Conservation (phyloP, 2,329 filamentous ascomycete species). For the Neonectria hederae region DNA sequence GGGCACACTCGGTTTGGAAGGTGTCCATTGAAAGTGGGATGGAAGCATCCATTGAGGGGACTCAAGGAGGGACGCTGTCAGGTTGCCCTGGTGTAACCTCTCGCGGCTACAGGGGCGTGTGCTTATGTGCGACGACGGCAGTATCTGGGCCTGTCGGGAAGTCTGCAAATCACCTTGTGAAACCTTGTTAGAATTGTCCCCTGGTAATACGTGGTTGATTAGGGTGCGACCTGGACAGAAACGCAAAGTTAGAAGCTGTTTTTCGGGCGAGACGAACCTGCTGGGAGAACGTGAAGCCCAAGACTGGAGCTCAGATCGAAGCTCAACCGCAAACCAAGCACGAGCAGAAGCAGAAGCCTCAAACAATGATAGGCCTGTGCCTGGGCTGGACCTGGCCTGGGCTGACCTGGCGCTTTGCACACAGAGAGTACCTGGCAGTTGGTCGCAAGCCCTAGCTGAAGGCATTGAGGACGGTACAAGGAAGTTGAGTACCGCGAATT, state of each 20-base stretch:
- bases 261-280: neutral
- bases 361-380: slow-evolving; percentile 4
- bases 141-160: slow-evolving; percentile 13
- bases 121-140: slow-evolving; percentile 6
- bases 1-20: neutral
- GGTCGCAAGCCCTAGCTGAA: neutral
- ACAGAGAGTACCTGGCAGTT: neutral
- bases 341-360: neutral
- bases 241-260: neutral
- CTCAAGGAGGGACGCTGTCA: slow-evolving; percentile 10
- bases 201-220: neutral
- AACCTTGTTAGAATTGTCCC: neutral
- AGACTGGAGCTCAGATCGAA: neutral
- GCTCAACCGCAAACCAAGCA: neutral
- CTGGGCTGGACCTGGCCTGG: neutral
- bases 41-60: slow-evolving; percentile 13
- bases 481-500: slow-evolving; percentile 5
- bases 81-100: slow-evolving; percentile 19
- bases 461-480: neutral
- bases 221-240: neutral
- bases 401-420: no score
- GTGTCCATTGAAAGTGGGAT: slow-evolving; percentile 19
- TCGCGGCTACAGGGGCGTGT: slow-evolving; percentile 4
- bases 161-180: slow-evolving; percentile 1
- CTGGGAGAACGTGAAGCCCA: neutral